Evolutionary conservation across 306 rosid genomes (phyloP), one percentile per base, ranked within the genome.

Genomic region (Prunus davidiana): DNA sequence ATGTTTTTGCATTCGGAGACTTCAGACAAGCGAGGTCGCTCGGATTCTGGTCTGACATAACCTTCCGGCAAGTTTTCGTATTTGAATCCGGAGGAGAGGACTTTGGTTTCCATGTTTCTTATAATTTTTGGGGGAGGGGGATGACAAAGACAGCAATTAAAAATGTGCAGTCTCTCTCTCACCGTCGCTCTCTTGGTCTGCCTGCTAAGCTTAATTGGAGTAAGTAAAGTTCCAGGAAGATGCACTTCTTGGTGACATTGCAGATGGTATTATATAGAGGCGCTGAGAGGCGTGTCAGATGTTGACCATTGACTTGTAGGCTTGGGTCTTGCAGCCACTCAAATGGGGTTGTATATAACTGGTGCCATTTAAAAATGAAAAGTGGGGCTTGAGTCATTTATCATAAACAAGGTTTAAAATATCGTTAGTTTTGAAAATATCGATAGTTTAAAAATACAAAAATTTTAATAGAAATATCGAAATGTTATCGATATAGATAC

Each of bases 41-140:
- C 97, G 14, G 97, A 86, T 79, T 91, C 98, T 2, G 99, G 97
- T 43, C 99, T 68, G 73, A 89, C 43, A 50, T 95, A 95, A 54
- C 91, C 80, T 8, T 78, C 86, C 27, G 99, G 99, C 77, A 95
- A 27, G 28, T 32, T 88, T n/a, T 81, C 12, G 86, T 81, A 65
- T 2, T 1, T 78, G 82, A 80, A 25, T 51, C 97, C 93, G 0
- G 97, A 75, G 56, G 96, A 91, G 2, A 95, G 52, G 2, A 95
- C 80, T 65, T 86, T 91, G 12, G 84, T 77, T 2, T 84, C 85
- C 97, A 94, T 91, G 65, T 24, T 60, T 5, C 34, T 27, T 49
- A 43, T 60, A 46, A 12, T 5, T 2, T 63, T 63, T 30, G 2
- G 41, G 41, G 55, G 27, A 12, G 45, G 1, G 2, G n/a, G 13